Evolutionary conservation across 2,329 filamentous ascomycete genomes (phyloP).

Genomic region (Thelonectria olida): DNA sequence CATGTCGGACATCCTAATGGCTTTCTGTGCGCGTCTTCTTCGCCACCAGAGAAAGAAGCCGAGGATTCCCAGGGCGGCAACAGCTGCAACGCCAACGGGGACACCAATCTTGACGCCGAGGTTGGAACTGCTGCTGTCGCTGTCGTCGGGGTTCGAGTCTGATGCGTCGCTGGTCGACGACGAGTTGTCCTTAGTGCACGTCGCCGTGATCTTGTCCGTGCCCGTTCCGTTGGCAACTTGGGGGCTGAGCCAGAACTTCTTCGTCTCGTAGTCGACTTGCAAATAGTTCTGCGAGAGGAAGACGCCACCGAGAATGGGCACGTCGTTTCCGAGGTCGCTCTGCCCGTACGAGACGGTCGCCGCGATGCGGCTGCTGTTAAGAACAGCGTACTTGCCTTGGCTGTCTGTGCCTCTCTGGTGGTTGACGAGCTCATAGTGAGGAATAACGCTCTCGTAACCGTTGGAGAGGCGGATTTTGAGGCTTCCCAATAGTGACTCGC

Average conservation of each 20-base stretch:
- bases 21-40: neutral
- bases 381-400: conserved; percentile 15
- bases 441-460: conserved; percentile 15
- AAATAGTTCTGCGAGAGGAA: conserved; percentile 18
- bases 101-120: conserved; percentile 16
- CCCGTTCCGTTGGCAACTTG: conserved; percentile 14
- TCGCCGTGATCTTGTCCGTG: conserved; percentile 6
- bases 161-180: neutral
- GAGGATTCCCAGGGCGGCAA: conserved; percentile 3
- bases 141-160: neutral
- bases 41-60: conserved; percentile 11
- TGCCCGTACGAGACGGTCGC: conserved; percentile 5
- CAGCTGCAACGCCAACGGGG: neutral
- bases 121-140: neutral
- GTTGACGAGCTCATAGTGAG: conserved; percentile 18
- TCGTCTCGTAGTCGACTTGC: conserved; percentile 1
- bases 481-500: conserved; percentile 10
- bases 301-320: conserved; percentile 15
- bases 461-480: conserved; percentile 12
- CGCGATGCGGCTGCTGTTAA: conserved; percentile 15
- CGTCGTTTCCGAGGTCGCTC: conserved; percentile 13
- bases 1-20: neutral
- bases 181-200: conserved; percentile 4
- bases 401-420: conserved; percentile 17
- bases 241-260: conserved; percentile 21